Base-by-base conservation (phyloP, 495 filamentous ascomycete genomes). In the Saxophila tyrrhenica region DNA sequence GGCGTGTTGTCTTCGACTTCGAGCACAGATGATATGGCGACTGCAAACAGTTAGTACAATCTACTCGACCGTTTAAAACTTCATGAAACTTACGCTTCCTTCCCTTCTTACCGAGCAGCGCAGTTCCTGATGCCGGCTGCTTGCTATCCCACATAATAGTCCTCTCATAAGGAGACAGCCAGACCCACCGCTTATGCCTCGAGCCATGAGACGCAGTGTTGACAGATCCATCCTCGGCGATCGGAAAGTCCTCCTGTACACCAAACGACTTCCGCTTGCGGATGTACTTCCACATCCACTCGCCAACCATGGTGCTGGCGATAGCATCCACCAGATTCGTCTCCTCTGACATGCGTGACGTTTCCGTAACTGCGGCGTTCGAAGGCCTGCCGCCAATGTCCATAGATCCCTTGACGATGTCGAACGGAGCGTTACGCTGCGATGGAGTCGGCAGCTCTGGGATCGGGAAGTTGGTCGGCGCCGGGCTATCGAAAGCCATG, bases 241-340 rank as follows among this genome's bases (percentile, higher is more conserved):
- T 79, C 49, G 48, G 56, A 25, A 78, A 76, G 29, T 74, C 71
- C 51, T 97, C 90, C 3, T 79, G 70, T 42, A 94, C 82, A 35
- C 86, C 85, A 69, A 98, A 97, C 1, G 92, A 92, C 68, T 87
- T 95, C 58, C 92, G 79, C 65, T 89, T 80, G 39, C 92, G 80
- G 39, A 97, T 86, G 65, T 97, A 97, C 64, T 98, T 98, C 78
- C 84, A 97, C 92, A 98, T 97, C 92, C 92, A 98, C 64, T 97
- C 92, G 29, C 92, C 92, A 44, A 97, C 88, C 92, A 97, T 98
- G 3, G 92, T 95, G 61, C 94, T 87, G 2, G 92, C 89, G 69
- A 98, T 97, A 15, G 92, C 87, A 71, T 97, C 91, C n/a, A 97
- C 89, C 24, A 97, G 92, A 54, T 50, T 22, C 3, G 42, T 48